These are phyloP conservation scores for Lyophyllum semitale DNA, from an alignment of 768 basidiomycete genomes.

Conservation along the genomic window DNA sequence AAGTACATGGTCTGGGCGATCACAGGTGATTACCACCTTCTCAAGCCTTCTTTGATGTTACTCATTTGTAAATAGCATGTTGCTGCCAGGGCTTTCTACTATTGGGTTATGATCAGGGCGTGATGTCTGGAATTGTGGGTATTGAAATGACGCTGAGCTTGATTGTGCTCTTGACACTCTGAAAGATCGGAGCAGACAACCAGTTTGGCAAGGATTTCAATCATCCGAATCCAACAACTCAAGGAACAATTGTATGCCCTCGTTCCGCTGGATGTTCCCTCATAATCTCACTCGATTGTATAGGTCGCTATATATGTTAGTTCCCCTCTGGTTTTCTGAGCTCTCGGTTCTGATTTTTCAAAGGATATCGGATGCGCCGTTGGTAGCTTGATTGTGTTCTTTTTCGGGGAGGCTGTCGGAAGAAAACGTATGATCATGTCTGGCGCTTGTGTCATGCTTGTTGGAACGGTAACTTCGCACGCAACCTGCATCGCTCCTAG, in stretches of 20 bases:
- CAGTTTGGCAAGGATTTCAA: constrained; percentile 40
- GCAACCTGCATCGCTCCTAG: constrained; percentile 4
- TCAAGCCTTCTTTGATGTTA: not conserved
- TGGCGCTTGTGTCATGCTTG: constrained; percentile 37
- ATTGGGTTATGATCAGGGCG: constrained; percentile 40
- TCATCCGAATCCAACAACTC: constrained; percentile 35
- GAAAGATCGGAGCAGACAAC: constrained; percentile 41
- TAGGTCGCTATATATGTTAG: constrained; percentile 35
- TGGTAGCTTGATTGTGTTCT: constrained; percentile 37
- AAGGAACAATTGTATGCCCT: constrained; percentile 39
- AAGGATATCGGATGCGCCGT: constrained; percentile 42
- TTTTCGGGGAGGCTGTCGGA: constrained; percentile 39
- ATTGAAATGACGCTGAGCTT: not conserved
- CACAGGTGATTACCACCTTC: constrained; percentile 25
- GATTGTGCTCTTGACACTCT: not conserved
- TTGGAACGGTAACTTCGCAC: constrained; percentile 32
- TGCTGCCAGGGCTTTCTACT: constrained; percentile 43
- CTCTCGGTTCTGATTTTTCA: not conserved
- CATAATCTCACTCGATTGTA: constrained; percentile 11
- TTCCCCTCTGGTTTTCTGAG: not conserved
- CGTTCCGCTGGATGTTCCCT: not conserved
- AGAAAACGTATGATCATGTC: constrained; percentile 40
- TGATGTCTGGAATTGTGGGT: constrained; percentile 41
- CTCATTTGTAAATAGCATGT: constrained; percentile 26
- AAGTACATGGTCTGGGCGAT: constrained; percentile 41